phyloP scores from a whole-genome alignment of 1,139 yeast genomes.

The Petasospora rhodanensis region DNA sequence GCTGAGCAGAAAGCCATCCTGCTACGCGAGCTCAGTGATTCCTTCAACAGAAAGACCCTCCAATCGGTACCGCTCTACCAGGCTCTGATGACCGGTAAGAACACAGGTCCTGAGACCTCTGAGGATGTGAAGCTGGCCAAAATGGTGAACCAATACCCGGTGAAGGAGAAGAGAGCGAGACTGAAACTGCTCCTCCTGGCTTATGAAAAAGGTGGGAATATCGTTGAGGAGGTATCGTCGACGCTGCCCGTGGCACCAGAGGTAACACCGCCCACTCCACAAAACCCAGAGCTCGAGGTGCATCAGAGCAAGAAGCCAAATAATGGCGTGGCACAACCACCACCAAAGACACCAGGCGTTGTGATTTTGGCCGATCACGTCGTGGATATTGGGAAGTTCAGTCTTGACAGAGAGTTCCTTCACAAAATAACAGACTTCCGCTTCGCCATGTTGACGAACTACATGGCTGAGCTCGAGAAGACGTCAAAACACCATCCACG shows the following conservation, averaged over 20 bases:
- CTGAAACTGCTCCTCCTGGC: conserved; percentile 1
- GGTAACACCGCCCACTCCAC: too few species aligned
- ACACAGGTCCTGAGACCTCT: not conserved
- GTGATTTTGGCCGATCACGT: not conserved
- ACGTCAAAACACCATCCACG: conserved; percentile 12
- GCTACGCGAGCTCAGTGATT: conserved; percentile 5
- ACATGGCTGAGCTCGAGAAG: conserved; percentile 6
- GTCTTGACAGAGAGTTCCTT: conserved; percentile 4
- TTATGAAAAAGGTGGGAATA: too few species aligned
- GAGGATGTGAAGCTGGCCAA: not conserved
- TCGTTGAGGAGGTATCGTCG: too few species aligned
- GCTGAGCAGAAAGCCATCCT: conserved; percentile 4
- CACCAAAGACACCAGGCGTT: too few species aligned
- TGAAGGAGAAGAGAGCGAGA: conserved; percentile 1
- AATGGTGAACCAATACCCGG: conserved; percentile 4
- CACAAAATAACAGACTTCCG: conserved; percentile 12
- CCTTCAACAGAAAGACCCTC: conserved; percentile 4
- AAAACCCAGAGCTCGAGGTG: too few species aligned
- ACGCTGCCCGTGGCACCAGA: not conserved
- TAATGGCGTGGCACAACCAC: too few species aligned
- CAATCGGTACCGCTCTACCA: not conserved
- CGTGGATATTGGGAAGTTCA: conserved; percentile 4
- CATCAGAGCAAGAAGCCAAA: too few species aligned
- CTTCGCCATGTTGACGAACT: conserved; percentile 6
- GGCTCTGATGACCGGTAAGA: conserved; percentile 2